A percentile compares a stretch with the other conserved stretches of the same genome.
phyloP scores from a whole-genome alignment of 2,329 filamentous ascomycete species.

The Colletotrichum sp. region DNA sequence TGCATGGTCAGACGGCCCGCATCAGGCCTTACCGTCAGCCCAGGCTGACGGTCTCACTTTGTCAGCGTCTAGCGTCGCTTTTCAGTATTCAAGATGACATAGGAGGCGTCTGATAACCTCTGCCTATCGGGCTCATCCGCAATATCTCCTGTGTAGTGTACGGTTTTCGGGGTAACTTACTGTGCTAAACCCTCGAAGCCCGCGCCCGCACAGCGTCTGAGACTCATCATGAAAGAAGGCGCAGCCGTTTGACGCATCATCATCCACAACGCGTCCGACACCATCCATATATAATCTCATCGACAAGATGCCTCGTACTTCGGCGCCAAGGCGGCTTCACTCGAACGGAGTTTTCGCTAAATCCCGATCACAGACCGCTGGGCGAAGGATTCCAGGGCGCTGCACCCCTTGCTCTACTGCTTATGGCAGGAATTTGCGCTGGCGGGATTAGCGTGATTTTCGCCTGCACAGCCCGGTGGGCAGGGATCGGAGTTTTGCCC shows the following conservation, averaged over 20 bases:
- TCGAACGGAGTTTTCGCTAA: background rate
- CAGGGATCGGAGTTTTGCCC: background rate
- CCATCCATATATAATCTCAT: background rate
- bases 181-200: background rate
- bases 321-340: background rate
- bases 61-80: background rate
- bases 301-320: background rate
- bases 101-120: background rate
- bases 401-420: background rate
- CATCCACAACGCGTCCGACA: accelerated
- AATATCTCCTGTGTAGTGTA: background rate
- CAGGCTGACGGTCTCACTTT: background rate
- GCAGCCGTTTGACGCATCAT: background rate
- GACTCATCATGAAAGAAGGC: background rate
- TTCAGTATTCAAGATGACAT: background rate
- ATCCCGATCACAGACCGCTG: background rate
- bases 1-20: no score
- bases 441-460: background rate
- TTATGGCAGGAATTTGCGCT: background rate
- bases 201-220: background rate
- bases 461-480: background rate
- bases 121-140: background rate
- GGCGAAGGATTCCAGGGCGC: background rate
- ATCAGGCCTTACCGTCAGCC: background rate
- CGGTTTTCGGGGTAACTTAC: background rate